A percentile compares a stretch with the other conserved stretches of the same genome.
These are phyloP conservation scores for Anthoceros angustus DNA, from an alignment of 225 moss, liverwort and hornwort species.

Conservation along the genomic window DNA sequence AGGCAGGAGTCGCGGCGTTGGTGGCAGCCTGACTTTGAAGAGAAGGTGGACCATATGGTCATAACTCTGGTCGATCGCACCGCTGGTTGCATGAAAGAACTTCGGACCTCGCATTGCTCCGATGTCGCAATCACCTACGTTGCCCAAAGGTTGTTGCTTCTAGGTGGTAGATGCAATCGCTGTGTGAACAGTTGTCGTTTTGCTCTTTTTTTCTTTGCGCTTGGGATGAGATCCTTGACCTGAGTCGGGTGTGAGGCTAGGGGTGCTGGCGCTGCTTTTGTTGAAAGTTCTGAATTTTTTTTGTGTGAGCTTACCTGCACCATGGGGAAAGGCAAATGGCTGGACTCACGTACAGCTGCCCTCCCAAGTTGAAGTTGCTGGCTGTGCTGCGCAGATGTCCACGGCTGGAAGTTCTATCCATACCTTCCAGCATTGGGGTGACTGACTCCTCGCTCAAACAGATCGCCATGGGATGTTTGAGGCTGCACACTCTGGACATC, in stretches of 20 bases:
- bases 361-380: not conserved
- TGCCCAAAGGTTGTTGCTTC: constrained; percentile 9
- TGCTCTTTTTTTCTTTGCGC: not conserved
- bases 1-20: constrained; percentile 14
- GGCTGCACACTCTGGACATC: constrained; percentile 19
- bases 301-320: not conserved
- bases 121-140: constrained; percentile 10
- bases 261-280: no score
- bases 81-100: constrained; percentile 10
- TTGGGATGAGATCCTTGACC: no score
- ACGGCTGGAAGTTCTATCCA: constrained; percentile 1
- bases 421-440: not conserved
- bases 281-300: no score
- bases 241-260: no score
- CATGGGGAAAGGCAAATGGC: no score
- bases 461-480: not conserved
- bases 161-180: no score
- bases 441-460: constrained; percentile 2
- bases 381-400: not conserved
- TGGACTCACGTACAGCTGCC: no score
- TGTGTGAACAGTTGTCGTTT: not conserved
- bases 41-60: constrained; percentile 18
- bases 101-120: constrained; percentile 21
- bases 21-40: constrained; percentile 19
- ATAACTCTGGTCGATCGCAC: constrained; percentile 15